Evolutionary conservation across 495 filamentous ascomycete genomes (phyloP), one percentile per base, ranked within the genome.

Genomic region (Paragyromitra xinjiangensis): DNA sequence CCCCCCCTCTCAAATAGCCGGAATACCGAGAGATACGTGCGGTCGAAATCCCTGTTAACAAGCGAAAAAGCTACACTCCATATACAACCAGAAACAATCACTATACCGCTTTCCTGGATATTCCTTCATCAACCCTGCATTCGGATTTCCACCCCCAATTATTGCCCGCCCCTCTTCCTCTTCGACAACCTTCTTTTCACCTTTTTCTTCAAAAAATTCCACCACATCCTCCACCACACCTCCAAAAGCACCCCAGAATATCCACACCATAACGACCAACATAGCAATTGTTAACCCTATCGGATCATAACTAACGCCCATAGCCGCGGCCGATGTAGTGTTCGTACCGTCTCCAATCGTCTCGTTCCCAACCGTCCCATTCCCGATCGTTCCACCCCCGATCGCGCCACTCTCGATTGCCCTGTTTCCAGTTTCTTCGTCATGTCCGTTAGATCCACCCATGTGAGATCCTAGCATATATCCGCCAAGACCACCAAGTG

Each of bases 391-490:
- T 14, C n/a, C 62, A 12, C 34, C 50, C 22, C 40, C 51, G 12
- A n/a, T 62, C 11, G 39, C 55, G 14, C 24, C 55, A 40, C 14
- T 50, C 58, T 16, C 6, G n/a, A 65, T 12, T 29, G 22, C 19
- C 44, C 12, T 11, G 37, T 29, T 22, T 29, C 45, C 48, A 45
- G 1, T 12, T 0, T 51, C 65, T 29, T 12, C 16, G 8, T 45
- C 42, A 39, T 26, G 6, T 51, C 40, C 65, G 8, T 66, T 58
- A 62, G 75, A 71, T 44, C 68, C 64, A 26, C 34, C 42, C 58
- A 53, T 66, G 22, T 64, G 73, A 24, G 74, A 77, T 12, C 74
- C 69, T 26, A 66, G 16, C 69, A 77, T 58, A 64, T 77, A 77
- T 40, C 73, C 74, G 34, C 69, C 74, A 0, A 39, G 14, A 11